A percentile compares a stretch with the other conserved stretches of the same genome.
Conservation (phyloP, 2,329 filamentous ascomycete species). For the Fusarium algeriense region DNA sequence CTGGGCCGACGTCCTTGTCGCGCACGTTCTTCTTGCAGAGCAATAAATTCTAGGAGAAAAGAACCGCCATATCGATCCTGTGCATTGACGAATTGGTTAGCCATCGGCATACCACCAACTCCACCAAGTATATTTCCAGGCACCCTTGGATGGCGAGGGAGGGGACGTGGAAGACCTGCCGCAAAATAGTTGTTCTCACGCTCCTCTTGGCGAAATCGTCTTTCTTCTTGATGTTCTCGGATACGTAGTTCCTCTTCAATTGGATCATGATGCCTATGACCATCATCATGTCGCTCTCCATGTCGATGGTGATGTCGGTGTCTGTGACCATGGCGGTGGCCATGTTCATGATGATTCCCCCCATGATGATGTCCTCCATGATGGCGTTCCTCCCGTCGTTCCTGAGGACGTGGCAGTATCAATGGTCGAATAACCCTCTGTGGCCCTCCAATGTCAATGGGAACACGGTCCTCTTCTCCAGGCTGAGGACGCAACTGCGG, state of each 20-base stretch:
- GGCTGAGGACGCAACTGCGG: slow-evolving; percentile 30
- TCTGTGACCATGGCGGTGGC: background rate
- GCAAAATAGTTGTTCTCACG: too few species aligned
- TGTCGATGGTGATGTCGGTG: background rate
- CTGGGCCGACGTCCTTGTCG: background rate
- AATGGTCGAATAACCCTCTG: slow-evolving; percentile 6
- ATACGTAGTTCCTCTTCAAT: too few species aligned
- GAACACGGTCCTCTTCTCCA: slow-evolving; percentile 14
- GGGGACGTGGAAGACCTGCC: background rate
- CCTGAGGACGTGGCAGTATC: background rate
- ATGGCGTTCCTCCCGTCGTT: background rate
- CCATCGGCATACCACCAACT: background rate
- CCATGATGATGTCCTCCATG: background rate
- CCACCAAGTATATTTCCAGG: background rate
- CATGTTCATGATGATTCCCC: too few species aligned
- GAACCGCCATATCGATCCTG: background rate
- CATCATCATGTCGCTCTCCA: background rate
- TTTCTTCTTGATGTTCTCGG: too few species aligned
- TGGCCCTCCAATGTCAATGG: background rate
- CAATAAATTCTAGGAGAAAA: too few species aligned
- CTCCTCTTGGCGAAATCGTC: too few species aligned
- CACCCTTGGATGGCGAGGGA: background rate
- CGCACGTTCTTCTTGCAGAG: too few species aligned
- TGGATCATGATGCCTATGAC: background rate
- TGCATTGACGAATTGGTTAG: background rate